Evolutionary conservation across 1,284 basidiomycete species (phyloP), one percentile per base, ranked within the genome.

Genomic region (Ceratobasidium sp.): DNA sequence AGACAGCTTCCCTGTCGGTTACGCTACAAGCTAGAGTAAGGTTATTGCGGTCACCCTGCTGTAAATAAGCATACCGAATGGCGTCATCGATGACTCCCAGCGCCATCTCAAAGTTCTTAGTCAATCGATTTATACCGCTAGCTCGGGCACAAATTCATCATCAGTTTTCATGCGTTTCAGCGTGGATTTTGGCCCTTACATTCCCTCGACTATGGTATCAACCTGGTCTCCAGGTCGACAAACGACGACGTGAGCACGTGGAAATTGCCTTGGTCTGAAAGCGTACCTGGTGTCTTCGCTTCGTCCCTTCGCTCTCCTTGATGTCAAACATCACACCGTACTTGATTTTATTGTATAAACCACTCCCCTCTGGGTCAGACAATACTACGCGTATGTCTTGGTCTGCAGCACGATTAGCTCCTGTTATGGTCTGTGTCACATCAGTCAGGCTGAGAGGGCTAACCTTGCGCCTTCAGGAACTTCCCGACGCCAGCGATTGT

Each of bases 291-390:
- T 96, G 93, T 61, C 96, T 83, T 75, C 97, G 82, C 76, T 95
- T 93, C n/a, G 90, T 97, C 1, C 97, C 96, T 81, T 99, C 97
- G 44, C 88, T 90, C 82, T 99, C 97, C 76, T 88, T 94, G 3
- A 83, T 82, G 77, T 95, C 92, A 78, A 91, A 99, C 94, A 99
- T 93, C 23, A 99, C 97, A 7, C 95, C 96, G 76, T 89, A 86
- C 81, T 92, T 94, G 72, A 96, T 87, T 90, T 96, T 97, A 82
- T 98, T 98, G 82, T 92, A 98, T 69, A 99, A 82, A 0, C 97
- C 96, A 75, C 93, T 96, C 1, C 96, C 96, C 78, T 96, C 92
- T 0, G 96, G 96, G 82, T 99, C 96, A 1, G 94, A 87, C 40
- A 98, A 84, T 3, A 91, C 88, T 14, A 97, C 84, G n/a, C 86